Evolutionary conservation across 1,284 basidiomycete genomes (phyloP).

Genomic region (Ganoderma leucocontextum): DNA sequence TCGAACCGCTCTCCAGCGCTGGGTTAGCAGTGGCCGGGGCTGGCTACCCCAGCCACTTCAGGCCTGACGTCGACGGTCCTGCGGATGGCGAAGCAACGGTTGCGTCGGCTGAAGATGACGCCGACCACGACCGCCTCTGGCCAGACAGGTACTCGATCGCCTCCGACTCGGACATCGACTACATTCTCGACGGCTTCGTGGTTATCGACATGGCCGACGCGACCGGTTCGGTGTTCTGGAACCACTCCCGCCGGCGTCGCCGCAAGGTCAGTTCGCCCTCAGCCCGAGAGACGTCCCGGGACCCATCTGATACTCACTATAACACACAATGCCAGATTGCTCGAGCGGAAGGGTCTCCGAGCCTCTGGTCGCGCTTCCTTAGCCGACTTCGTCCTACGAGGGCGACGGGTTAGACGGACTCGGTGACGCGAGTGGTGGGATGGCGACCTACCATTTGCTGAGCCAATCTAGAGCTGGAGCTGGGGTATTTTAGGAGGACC

Average conservation of each 20-base stretch:
- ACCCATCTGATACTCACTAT: background rate
- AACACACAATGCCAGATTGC: background rate
- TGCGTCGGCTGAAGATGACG: background rate
- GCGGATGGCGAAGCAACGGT: background rate
- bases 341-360: background rate
- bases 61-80: background rate
- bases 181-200: slow-evolving; percentile 5
- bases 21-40: background rate
- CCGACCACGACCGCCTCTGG: background rate
- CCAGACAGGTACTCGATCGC: background rate
- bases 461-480: background rate
- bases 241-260: background rate
- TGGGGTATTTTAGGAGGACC: background rate
- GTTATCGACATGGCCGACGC: slow-evolving; percentile 3
- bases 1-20: slow-evolving; percentile 1
- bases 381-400: background rate
- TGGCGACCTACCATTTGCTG: background rate
- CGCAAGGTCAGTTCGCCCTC: background rate
- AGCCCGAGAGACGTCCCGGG: background rate
- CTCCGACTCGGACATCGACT: slow-evolving; percentile 4
- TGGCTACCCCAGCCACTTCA: slow-evolving; percentile 5
- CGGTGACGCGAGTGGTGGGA: background rate
- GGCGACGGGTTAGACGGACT: background rate
- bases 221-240: slow-evolving; percentile 1
- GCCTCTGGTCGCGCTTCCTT: background rate